Base-by-base conservation (phyloP, 495 filamentous ascomycete species). In the Podospora australis region DNA sequence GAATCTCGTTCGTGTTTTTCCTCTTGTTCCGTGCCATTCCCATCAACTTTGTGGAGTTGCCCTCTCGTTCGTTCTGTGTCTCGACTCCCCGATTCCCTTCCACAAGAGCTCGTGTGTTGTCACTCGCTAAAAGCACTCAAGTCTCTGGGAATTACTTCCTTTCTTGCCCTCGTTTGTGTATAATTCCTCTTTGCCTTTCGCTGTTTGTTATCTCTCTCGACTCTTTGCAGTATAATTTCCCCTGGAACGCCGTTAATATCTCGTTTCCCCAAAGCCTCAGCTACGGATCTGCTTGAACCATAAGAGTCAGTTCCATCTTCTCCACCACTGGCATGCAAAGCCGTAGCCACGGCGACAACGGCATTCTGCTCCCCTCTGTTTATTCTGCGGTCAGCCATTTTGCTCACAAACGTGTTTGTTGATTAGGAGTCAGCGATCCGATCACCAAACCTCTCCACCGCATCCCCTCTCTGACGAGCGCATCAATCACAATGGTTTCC, bases 401-500 rank as follows among this genome's bases (percentile, higher is more conserved):
- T 21, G 20, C 46, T 54, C 45, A 54, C 46, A 49, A 21, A 41
- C n/a, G n/a, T n/a, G n/a, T n/a, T n/a, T n/a, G n/a, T n/a, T 46
- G 14, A 29, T 30, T 34, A 8, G 19, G 20, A 36, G 39, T 23
- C 36, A 28, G 8, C 48, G 39, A 34, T 25, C 14, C 16, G 20
- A 43, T 14, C 30, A 45, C 16, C 24, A 49, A 22, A 29, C 16
- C 21, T 34, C 22, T 7, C 46, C 32, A 24, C 6, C 22, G 6
- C 39, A 16, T 26, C 13, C 10, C 43, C 32, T 36, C 7, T n/a
- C n/a, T n/a, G n/a, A n/a, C n/a, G 32, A 36, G 32, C n/a, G 14
- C 42, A 10, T 35, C 48, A 29, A 40, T 45, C 60, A 61, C 50
- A 52, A 78, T 79, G 75, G 65, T 65, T 52, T 70, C 69, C 43